phyloP scores from a whole-genome alignment of 495 filamentous ascomycete genomes.

The Annulohypoxylon maeteangense region DNA sequence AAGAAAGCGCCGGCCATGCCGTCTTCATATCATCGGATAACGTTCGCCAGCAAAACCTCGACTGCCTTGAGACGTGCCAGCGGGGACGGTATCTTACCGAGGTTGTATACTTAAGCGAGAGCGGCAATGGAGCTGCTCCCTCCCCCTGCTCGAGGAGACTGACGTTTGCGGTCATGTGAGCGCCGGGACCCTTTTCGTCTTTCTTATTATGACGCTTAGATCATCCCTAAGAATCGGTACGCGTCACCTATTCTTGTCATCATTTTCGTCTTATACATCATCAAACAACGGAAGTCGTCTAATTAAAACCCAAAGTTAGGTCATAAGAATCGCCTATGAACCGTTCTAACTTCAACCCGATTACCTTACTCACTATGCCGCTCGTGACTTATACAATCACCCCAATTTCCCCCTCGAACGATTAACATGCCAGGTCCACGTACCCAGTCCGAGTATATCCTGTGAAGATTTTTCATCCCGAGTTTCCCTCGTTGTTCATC shows the following conservation, averaged over 20 bases:
- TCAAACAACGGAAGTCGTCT: not conserved
- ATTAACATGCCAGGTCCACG: conserved; percentile 24
- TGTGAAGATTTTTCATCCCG: not conserved
- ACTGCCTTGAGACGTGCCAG: not conserved
- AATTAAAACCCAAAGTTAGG: no score
- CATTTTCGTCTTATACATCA: not conserved
- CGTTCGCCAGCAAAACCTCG: not conserved
- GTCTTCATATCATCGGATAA: conserved; percentile 10
- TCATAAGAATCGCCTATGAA: not conserved
- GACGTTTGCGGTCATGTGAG: conserved; percentile 17
- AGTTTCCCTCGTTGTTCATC: not conserved
- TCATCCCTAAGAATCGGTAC: not conserved
- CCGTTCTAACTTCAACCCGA: not conserved
- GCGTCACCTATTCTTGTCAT: conserved; percentile 9
- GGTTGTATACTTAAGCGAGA: conserved; percentile 6
- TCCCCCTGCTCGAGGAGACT: not conserved
- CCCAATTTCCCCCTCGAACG: conserved; percentile 7
- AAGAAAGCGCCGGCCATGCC: conserved; percentile 15
- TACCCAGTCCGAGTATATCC: not conserved
- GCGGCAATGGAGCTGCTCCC: conserved; percentile 1
- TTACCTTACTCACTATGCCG: not conserved
- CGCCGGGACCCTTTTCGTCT: conserved; percentile 1
- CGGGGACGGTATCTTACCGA: conserved; percentile 11
- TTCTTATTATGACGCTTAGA: conserved; percentile 8
- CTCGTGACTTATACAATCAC: not conserved